Evolutionary conservation across 163 green algal genomes (phyloP).

Genomic region (Coccomyxa subellipsoidea): DNA sequence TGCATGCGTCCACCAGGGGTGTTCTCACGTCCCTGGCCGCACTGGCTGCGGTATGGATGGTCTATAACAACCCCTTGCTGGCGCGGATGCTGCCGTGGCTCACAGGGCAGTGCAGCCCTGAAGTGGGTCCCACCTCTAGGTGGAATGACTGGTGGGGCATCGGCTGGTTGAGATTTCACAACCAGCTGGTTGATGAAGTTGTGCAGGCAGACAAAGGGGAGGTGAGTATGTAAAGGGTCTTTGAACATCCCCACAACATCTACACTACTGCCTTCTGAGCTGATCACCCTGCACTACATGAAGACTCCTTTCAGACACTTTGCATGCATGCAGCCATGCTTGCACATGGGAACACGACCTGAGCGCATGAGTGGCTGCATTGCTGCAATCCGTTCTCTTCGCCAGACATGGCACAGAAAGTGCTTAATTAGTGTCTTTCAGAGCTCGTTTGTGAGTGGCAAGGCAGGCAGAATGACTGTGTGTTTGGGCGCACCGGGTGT

Average conservation of each 20-base stretch:
- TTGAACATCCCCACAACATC: neutral
- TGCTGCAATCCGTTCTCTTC: too few relatives aligned
- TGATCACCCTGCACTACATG: neutral
- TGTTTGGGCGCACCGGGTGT: too few relatives aligned
- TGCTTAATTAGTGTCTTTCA: too few relatives aligned
- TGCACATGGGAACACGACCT: too few relatives aligned
- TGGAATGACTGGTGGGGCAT: neutral
- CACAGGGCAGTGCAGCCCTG: neutral
- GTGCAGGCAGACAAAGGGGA: neutral
- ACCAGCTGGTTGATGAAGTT: neutral
- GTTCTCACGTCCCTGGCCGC: neutral
- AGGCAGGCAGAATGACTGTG: too few relatives aligned
- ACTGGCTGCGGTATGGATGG: neutral
- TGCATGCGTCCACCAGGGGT: neutral
- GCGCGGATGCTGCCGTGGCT: neutral
- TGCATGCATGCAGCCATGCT: too few relatives aligned
- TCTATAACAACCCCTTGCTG: neutral
- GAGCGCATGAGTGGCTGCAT: too few relatives aligned
- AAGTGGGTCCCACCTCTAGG: neutral
- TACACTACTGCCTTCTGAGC: neutral
- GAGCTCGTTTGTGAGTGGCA: too few relatives aligned
- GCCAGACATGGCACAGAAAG: too few relatives aligned
- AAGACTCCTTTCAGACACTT: too few relatives aligned
- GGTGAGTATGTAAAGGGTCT: neutral
- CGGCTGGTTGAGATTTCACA: neutral